These are phyloP conservation scores for Sphagnum magellanicum DNA, from an alignment of 228 moss, liverwort and hornwort species.

Conservation along the genomic window DNA sequence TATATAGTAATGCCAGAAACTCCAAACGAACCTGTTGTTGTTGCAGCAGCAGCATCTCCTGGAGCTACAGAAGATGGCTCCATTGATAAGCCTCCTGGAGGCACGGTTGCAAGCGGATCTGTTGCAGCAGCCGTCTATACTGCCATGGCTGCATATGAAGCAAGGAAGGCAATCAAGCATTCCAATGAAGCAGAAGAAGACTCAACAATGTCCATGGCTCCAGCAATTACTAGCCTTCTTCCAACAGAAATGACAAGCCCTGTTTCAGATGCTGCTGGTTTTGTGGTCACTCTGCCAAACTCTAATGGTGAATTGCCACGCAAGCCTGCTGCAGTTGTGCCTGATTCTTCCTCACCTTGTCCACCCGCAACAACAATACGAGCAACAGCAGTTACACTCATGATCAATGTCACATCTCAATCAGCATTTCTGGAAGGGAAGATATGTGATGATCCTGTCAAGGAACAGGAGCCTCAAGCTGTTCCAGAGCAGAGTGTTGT, in stretches of 20 bases:
- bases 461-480: slow-evolving; percentile 2
- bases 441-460: slow-evolving; percentile 1
- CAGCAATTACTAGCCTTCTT: slow-evolving; percentile 15
- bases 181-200: not conserved
- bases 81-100: too few relatives aligned
- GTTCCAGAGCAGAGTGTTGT: slow-evolving; percentile 2
- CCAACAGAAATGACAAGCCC: slow-evolving; percentile 10
- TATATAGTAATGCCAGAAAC: not conserved
- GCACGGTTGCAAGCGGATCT: not conserved
- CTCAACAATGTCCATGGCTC: slow-evolving; percentile 9
- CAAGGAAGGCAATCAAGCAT: slow-evolving; percentile 15
- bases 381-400: too few relatives aligned
- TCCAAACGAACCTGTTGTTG: slow-evolving; percentile 12
- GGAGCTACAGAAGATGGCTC: too few relatives aligned
- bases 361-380: too few relatives aligned
- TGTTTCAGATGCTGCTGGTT: slow-evolving; percentile 3
- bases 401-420: too few relatives aligned
- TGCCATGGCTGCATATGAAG: slow-evolving; percentile 32
- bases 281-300: slow-evolving; percentile 4
- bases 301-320: slow-evolving; percentile 8
- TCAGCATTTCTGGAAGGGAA: too few relatives aligned
- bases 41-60: not conserved
- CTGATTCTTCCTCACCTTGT: too few relatives aligned
- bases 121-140: not conserved
- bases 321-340: not conserved